phyloP scores from a whole-genome alignment of 805 yeast genomes.

The Clavispora asparagi region DNA sequence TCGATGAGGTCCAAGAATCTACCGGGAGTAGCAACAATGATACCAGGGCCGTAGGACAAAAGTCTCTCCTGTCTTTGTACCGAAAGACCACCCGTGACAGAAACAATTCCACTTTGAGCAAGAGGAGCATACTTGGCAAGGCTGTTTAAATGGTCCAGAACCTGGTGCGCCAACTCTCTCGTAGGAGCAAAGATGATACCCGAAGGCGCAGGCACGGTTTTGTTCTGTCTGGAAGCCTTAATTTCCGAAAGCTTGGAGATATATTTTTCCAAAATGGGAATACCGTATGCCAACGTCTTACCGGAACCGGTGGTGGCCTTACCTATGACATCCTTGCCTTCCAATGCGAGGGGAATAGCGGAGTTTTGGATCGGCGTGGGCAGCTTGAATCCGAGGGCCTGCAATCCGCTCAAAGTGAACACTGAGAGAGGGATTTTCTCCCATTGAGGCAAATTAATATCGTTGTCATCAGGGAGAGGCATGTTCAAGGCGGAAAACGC shows the following conservation, averaged over 20 bases:
- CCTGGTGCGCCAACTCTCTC: conserved; percentile 94
- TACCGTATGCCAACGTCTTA: conserved; percentile 92
- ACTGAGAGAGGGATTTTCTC: conserved; percentile 42
- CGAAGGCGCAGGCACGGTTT: conserved; percentile 41
- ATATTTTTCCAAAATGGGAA: conserved; percentile 77
- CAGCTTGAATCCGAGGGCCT: conserved; percentile 47
- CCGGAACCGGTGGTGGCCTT: conserved; percentile 98
- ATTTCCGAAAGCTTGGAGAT: conserved; percentile 21
- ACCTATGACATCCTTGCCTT: conserved; percentile 82
- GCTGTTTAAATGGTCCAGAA: conserved; percentile 66
- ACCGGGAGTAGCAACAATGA: conserved; percentile 94
- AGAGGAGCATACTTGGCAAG: conserved; percentile 51
- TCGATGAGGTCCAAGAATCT: conserved; percentile 79
- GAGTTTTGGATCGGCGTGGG: conserved; percentile 85
- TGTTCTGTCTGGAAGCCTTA: conserved; percentile 12
- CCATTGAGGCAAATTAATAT: conserved; percentile 61
- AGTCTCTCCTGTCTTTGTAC: conserved; percentile 89
- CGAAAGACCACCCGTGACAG: conserved; percentile 92
- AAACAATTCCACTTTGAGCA: conserved; percentile 53
- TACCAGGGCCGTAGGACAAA: conserved; percentile 65
- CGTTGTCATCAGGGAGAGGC: conserved; percentile 29
- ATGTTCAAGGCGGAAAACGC: conserved; percentile 20
- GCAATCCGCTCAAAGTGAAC: conserved; percentile 58
- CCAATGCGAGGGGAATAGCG: conserved; percentile 68
- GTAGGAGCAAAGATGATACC: conserved; percentile 92